Evolutionary conservation across 2,329 filamentous ascomycete genomes (phyloP), one percentile per base, ranked within the genome.

Genomic region (Orbilia javanica): DNA sequence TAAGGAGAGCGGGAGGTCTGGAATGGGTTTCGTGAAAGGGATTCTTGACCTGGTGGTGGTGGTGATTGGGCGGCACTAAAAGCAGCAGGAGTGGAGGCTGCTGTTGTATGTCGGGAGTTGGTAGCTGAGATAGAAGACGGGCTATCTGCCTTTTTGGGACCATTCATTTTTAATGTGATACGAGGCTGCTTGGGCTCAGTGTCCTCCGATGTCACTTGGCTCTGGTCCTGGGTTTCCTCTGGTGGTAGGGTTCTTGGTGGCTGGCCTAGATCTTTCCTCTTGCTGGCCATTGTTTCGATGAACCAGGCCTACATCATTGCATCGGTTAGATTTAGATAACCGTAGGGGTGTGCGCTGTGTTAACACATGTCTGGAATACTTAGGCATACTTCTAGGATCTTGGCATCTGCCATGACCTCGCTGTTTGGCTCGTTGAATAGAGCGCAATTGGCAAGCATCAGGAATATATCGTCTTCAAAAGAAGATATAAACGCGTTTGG

Each of bases 391-490:
- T 77, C 60, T 11, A 77, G 15, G n/a, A 78, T 44, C 18, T 18
- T 78, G 44, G 74, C 74, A 29, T 78, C 74, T 15, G 36, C 22
- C 60, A 72, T 68, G 15, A 78, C 74, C 15, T 78, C 74, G 18
- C 74, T 78, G 4, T 63, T 25, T 3, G 67, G 50, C 29, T 78
- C 74, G 20, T 78, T 78, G 15, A 72, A 78, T 8, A 72, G 66
- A 1, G 67, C 74, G 34, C 67, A 68, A 39, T 78, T 78, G 7
- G 44, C 42, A 25, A 78, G 62, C 67, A 78, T 70, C 10, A 78
- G 52, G 20, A 48, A 72, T 13, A 78, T 50, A 27, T 78, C 74
- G 22, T 78, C 62, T 20, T 78, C 74, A 44, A 78, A 68, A 4
- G 50, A 36, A 15, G 53, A 29, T 22, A 68, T 62, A 1, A 78